A percentile compares a stretch with the other conserved stretches of the same genome.
These are phyloP conservation scores for Penicillium diatomitis DNA, from an alignment of 495 filamentous ascomycete genomes.

Conservation along the genomic window DNA sequence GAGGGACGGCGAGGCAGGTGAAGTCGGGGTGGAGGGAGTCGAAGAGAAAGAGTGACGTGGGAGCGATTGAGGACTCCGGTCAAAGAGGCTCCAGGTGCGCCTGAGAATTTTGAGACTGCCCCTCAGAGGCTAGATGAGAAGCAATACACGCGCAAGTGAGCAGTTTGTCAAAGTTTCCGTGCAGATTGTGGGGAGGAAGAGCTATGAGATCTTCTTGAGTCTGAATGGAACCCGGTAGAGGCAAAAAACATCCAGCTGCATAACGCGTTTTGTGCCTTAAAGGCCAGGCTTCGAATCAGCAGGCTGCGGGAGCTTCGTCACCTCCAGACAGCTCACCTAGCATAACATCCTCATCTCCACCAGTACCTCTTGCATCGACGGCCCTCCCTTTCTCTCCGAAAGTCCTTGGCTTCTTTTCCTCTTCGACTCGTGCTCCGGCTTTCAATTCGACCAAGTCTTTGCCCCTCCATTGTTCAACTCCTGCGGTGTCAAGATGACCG, in stretches of 20 bases:
- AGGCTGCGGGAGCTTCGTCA: constrained; percentile 41
- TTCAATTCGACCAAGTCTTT: not conserved
- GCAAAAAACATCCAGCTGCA: constrained; percentile 27
- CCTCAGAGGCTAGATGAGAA: constrained; percentile 20
- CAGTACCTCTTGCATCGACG: constrained; percentile 18
- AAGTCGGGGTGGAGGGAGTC: constrained; percentile 24
- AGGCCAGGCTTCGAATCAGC: constrained; percentile 21
- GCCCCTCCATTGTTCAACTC: constrained; percentile 3
- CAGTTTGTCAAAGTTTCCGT: constrained; percentile 2
- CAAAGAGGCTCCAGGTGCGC: constrained; percentile 31
- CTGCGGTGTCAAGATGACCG: constrained; percentile 62
- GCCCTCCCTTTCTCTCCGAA: constrained; percentile 10
- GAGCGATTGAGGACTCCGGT: constrained; percentile 33
- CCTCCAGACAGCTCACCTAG: constrained; percentile 18
- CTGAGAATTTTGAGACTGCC: constrained; percentile 28
- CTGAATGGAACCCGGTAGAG: constrained; percentile 14
- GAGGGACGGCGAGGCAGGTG: constrained; percentile 23
- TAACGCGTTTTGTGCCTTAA: constrained; percentile 13
- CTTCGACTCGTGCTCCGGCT: too few species aligned
- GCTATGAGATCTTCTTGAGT: constrained; percentile 1
- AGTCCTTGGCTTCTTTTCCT: not conserved
- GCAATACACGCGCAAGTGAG: constrained; percentile 1
- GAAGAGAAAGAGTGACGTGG: constrained; percentile 34
- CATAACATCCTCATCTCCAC: constrained; percentile 1
- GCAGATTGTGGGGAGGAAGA: constrained; percentile 2